Evolutionary conservation across 2,329 filamentous ascomycete species (phyloP).

Genomic region (Bimuria novae-zelandiae): DNA sequence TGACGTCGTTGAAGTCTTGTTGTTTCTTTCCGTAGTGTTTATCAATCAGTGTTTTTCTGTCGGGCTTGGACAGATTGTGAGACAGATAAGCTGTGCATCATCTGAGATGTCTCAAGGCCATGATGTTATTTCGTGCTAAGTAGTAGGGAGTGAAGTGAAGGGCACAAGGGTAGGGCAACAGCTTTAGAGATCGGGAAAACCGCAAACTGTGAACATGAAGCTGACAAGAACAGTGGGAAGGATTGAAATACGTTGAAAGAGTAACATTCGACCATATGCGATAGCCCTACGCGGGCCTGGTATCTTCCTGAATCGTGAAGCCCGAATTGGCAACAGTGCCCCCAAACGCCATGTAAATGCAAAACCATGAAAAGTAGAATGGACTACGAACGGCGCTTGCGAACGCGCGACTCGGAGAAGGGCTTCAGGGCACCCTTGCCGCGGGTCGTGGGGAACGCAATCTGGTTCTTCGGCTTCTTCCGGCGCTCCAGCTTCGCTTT

Average conservation of each 20-base stretch:
- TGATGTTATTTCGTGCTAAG: too few species aligned
- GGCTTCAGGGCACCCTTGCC: constrained; percentile 44
- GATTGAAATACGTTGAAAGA: not conserved
- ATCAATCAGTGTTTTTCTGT: too few species aligned
- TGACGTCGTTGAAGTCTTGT: too few species aligned
- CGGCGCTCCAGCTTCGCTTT: constrained; percentile 43
- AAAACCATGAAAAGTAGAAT: constrained; percentile 3
- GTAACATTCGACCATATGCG: constrained; percentile 3
- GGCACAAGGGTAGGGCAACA: too few species aligned
- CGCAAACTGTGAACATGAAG: too few species aligned
- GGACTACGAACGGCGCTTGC: constrained; percentile 32
- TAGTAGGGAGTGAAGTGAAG: too few species aligned
- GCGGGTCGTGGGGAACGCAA: constrained; percentile 41
- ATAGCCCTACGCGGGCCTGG: constrained; percentile 3
- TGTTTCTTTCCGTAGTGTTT: too few species aligned
- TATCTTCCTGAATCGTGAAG: constrained; percentile 4
- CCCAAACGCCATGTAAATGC: constrained; percentile 6
- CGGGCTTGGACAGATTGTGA: too few species aligned
- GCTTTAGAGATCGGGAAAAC: too few species aligned
- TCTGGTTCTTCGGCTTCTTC: constrained; percentile 46
- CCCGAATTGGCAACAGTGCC: not conserved
- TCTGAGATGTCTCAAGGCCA: too few species aligned
- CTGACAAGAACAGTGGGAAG: not conserved
- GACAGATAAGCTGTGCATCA: too few species aligned
- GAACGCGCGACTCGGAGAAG: constrained; percentile 33